Evolutionary conservation across 805 yeast genomes (phyloP), one percentile per base, ranked within the genome.

Genomic region (Candida multigemmis): DNA sequence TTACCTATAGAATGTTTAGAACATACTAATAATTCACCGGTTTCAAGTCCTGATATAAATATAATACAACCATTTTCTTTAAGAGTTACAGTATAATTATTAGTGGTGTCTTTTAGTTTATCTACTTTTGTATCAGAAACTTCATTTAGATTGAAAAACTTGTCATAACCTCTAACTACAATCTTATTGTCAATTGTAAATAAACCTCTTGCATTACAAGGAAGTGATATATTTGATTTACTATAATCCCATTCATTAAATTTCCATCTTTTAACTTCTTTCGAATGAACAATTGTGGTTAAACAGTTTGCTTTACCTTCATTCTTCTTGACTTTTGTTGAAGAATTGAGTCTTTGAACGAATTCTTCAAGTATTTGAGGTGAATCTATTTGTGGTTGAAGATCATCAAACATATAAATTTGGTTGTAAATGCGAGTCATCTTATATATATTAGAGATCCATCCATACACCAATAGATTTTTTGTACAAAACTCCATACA

Each of bases 11-110:
- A 76, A 49, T 89, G 91, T 43, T 91, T 91, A 4, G 95, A 83
- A 39, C 96, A 85, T 0, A 87, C 95, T 2, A 89, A 65, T 10
- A 91, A 52, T 0, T 80, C 68, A 0, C 94, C 95, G 40, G 79
- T 77, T 12, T 58, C 65, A 11, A 84, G 52, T 0, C 89, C 96
- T 1, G 94, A 65, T 9, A 91, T 66, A 33, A 91, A 74, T 2
- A 83, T 75, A 28, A 91, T 86, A 44, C 96, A 91, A 0, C 99
- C 99, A 46, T 91, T 91, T 31, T 93, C 93, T 47, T 91, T 91
- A 19, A 78, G 61, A 0, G 96, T 76, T 2, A 86, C 70, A 12
- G 68, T 71, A 48, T 79, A 91, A 0, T 96, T 96, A 0, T 95
- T 96, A 4, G 21, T 17, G 0, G 91, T 77, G 11, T 32, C 22